These are phyloP conservation scores for Yarrowia sp. DNA, from an alignment of 805 yeast genomes.

Conservation along the genomic window DNA sequence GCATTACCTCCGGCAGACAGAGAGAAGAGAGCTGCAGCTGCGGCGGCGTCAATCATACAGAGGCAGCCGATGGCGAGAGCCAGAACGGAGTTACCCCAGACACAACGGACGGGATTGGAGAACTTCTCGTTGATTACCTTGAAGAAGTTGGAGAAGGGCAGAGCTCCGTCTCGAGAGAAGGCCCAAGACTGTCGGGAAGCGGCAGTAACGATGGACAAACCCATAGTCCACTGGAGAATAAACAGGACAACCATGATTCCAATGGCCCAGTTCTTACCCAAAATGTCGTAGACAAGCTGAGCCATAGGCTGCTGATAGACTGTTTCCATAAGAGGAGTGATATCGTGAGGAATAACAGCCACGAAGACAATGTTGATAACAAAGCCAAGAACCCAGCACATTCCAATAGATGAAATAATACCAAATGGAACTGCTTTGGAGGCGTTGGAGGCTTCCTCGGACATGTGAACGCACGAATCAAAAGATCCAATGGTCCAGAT, in stretches of 20 bases:
- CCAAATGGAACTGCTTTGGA: conserved; percentile 62
- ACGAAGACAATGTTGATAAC: conserved; percentile 50
- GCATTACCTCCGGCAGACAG: conserved; percentile 60
- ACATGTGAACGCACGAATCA: conserved; percentile 64
- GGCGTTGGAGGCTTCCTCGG: conserved; percentile 56
- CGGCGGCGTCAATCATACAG: conserved; percentile 55
- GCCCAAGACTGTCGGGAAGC: conserved; percentile 72
- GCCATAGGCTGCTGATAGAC: conserved; percentile 62
- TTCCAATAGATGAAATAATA: conserved; percentile 53
- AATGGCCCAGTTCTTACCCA: conserved; percentile 63
- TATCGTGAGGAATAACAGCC: conserved; percentile 51
- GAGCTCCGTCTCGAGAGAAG: conserved; percentile 68
- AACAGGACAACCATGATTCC: conserved; percentile 59
- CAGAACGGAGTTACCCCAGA: conserved; percentile 49
- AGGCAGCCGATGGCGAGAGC: conserved; percentile 53
- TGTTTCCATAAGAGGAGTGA: conserved; percentile 44
- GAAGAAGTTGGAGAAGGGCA: conserved; percentile 57
- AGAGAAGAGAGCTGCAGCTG: conserved; percentile 64
- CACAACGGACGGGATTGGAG: conserved; percentile 63
- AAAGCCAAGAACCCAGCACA: conserved; percentile 59
- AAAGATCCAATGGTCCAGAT: conserved; percentile 75
- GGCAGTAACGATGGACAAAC: conserved; percentile 59
- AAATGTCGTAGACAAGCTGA: conserved; percentile 57
- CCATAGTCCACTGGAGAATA: conserved; percentile 63
- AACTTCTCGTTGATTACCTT: conserved; percentile 54